Conservation (phyloP, 2,329 filamentous ascomycete species). For the Curvularia sp. region DNA sequence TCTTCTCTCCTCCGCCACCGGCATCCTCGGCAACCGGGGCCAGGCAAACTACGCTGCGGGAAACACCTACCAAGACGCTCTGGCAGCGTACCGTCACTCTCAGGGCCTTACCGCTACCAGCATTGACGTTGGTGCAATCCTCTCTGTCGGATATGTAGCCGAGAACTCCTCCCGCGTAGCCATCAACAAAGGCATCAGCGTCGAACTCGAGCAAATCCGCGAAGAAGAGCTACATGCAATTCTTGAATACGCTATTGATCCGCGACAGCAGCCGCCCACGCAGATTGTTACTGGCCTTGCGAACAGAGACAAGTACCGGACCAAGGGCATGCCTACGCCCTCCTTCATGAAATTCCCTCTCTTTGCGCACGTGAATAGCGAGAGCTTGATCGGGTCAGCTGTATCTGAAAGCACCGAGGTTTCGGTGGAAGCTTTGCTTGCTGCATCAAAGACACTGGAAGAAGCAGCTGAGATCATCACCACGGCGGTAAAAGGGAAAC, state of each 20-base stretch:
- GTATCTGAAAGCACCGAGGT: background rate
- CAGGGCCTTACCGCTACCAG: background rate
- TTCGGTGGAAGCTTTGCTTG: background rate
- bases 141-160: slow-evolving; percentile 6
- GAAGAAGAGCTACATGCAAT: slow-evolving; percentile 6
- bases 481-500: background rate
- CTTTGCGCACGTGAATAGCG: background rate
- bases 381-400: background rate
- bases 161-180: background rate
- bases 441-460: background rate
- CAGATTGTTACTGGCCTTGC: slow-evolving; percentile 2
- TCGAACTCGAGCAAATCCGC: slow-evolving; percentile 5
- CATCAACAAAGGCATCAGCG: slow-evolving; percentile 6
- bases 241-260: slow-evolving; percentile 3
- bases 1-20: slow-evolving; percentile 27
- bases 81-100: slow-evolving; percentile 13
- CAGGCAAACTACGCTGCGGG: slow-evolving; percentile 13
- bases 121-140: slow-evolving; percentile 7
- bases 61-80: slow-evolving; percentile 9
- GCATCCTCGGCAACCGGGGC: slow-evolving; percentile 10
- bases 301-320: slow-evolving; percentile 3
- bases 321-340: slow-evolving; percentile 4
- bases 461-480: slow-evolving; percentile 4
- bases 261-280: background rate
- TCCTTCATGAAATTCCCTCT: slow-evolving; percentile 6